Percentiles rank a stretch among this genome's conserved stretches.
These are phyloP conservation scores for Magnaporthiopsis incrustans DNA, from an alignment of 2,329 filamentous ascomycete genomes.

Conservation along the genomic window DNA sequence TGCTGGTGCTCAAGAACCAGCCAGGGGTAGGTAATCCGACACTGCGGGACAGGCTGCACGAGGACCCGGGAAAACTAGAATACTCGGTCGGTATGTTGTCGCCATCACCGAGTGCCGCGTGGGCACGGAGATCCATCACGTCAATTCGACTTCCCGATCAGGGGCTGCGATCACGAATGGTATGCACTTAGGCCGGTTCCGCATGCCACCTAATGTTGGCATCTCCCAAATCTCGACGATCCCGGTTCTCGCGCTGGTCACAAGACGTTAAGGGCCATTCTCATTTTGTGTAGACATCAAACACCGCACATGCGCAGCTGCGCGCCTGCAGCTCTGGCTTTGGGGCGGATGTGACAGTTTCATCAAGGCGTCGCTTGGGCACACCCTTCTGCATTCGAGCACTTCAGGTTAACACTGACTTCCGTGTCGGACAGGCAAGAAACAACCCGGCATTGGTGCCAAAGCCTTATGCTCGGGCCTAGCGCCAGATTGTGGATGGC, in stretches of 20 bases:
- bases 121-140: background rate
- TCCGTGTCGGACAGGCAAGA: no score
- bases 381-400: background rate
- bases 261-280: no score
- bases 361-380: background rate
- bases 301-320: background rate
- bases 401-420: background rate
- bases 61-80: constrained; percentile 20
- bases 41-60: constrained; percentile 20
- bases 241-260: no score
- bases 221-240: no score
- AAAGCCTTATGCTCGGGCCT: background rate
- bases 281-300: no score
- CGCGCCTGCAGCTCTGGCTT: background rate
- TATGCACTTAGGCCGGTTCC: background rate
- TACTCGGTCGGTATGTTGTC: constrained; percentile 15
- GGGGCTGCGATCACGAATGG: background rate
- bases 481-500: background rate
- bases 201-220: no score
- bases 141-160: background rate
- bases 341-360: background rate
- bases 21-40: constrained; percentile 20
- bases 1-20: constrained; percentile 19
- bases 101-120: constrained; percentile 11
- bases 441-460: no score